These are phyloP conservation scores for Diatrype stigma DNA, from an alignment of 2,329 filamentous ascomycete genomes.

Conservation along the genomic window DNA sequence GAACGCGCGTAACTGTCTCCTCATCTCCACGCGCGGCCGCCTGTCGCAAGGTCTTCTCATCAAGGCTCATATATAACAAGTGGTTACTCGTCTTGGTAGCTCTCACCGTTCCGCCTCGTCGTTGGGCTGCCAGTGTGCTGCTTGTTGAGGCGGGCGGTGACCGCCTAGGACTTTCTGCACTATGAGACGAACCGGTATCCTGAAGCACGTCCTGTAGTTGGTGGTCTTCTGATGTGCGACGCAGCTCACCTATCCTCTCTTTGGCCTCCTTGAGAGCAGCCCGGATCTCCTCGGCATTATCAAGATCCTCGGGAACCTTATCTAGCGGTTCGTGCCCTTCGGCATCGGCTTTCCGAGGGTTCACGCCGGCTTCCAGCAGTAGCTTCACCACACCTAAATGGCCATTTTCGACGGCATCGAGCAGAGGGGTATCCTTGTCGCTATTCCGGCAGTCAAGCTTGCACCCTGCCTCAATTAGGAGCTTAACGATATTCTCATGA, in stretches of 20 bases:
- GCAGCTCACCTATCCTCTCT: slow-evolving; percentile 50
- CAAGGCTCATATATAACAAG: slow-evolving; percentile 58
- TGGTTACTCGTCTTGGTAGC: slow-evolving; percentile 63
- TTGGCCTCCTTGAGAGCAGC: slow-evolving; percentile 58
- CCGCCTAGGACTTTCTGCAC: slow-evolving; percentile 53
- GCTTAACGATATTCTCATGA: slow-evolving; percentile 79
- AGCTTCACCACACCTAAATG: slow-evolving; percentile 85
- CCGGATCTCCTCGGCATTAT: slow-evolving; percentile 78
- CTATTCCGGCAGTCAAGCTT: slow-evolving; percentile 75
- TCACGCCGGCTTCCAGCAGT: slow-evolving; percentile 79
- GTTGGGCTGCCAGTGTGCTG: slow-evolving; percentile 32
- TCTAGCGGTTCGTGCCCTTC: slow-evolving; percentile 90
- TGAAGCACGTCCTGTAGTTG: slow-evolving; percentile 42
- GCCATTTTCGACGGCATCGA: slow-evolving; percentile 95
- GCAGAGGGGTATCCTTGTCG: slow-evolving; percentile 86
- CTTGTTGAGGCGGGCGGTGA: slow-evolving; percentile 45
- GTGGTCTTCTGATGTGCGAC: slow-evolving; percentile 56
- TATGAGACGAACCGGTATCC: slow-evolving; percentile 49
- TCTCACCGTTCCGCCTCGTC: slow-evolving; percentile 52
- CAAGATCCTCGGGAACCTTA: slow-evolving; percentile 68
- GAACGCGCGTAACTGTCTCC: slow-evolving; percentile 56
- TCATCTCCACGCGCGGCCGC: slow-evolving; percentile 59
- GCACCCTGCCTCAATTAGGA: slow-evolving; percentile 80
- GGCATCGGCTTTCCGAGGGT: slow-evolving; percentile 87
- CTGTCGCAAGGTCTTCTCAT: slow-evolving; percentile 56